Evolutionary conservation across 2,329 filamentous ascomycete species (phyloP), one percentile per base, ranked within the genome.

Genomic region (Curvularia eragrostidis): DNA sequence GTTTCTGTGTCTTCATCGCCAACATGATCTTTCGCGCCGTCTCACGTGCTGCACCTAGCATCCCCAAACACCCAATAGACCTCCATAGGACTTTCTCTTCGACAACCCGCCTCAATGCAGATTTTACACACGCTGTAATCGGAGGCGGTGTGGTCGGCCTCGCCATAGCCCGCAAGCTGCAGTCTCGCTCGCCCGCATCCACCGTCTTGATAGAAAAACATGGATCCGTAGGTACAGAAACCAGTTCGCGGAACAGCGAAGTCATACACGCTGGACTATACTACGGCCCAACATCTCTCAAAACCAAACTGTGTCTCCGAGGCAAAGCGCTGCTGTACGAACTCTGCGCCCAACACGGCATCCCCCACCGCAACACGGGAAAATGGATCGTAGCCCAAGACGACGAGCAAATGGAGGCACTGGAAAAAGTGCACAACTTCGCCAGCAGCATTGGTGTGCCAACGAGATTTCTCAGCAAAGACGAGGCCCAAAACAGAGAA

Each of bases 341-440:
- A 3, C 85, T 96, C 41, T 97, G 94, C 80, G 77, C 80, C 5
- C 79, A 79, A 55, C 81, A 91, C 68, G 77, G 78, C 56, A 89
- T 99, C 49, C 86, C 87, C 0, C 85, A 95, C 78, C 83, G 83
- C 52, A 89, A 89, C 73, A 90, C 87, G 23, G 93, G 93, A 58
- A 98, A 97, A 81, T 97, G 94, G 93, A 90, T 98, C 69, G 91
- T 98, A 1, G 94, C 94, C 0, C 95, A 98, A 80, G 89, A 87
- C 51, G 82, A 83, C 1, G 79, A 79, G 46, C 91, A 98, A 80
- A 84, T 85, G 72, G 83, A 80, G n/a, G 86, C 86, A 2, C 43
- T 85, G 85, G 77, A 87, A 64, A 81, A 81, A 42, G 75, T 87
- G 0, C 83, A 88, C 70, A 75, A 79, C 1, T 84, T 85, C 59